These are phyloP conservation scores for Aspergillus baeticus DNA, from an alignment of 495 filamentous ascomycete species.

Conservation along the genomic window DNA sequence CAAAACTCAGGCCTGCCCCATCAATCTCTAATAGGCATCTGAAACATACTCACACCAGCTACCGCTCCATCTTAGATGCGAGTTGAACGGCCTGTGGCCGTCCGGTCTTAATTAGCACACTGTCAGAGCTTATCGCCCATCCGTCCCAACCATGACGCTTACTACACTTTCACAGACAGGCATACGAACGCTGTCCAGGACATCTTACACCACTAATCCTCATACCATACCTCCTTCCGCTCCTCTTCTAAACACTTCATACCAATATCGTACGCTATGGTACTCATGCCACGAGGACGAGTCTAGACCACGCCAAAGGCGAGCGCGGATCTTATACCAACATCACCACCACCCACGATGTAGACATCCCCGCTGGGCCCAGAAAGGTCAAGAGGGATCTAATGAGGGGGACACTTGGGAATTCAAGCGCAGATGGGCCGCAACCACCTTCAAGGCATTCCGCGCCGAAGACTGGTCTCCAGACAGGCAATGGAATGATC, in stretches of 20 bases:
- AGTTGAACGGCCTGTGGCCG: not conserved
- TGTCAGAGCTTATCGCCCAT: not conserved
- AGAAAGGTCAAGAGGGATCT: too few relatives aligned
- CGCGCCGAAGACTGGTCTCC: constrained; percentile 14
- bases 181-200: not conserved
- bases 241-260: not conserved
- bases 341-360: too few relatives aligned
- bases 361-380: too few relatives aligned
- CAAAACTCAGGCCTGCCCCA: not conserved
- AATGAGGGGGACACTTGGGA: too few relatives aligned
- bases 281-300: too few relatives aligned
- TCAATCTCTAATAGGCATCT: too few relatives aligned
- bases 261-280: too few relatives aligned
- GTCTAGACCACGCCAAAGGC: too few relatives aligned
- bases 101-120: not conserved
- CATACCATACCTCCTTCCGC: too few relatives aligned
- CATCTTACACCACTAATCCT: too few relatives aligned
- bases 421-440: constrained; percentile 9
- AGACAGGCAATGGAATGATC: constrained; percentile 5
- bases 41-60: too few relatives aligned
- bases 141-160: not conserved
- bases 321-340: too few relatives aligned
- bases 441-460: constrained; percentile 11
- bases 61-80: not conserved
- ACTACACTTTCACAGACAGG: not conserved